Evolutionary conservation across 2,329 filamentous ascomycete genomes (phyloP).

Genomic region (Scopulariopsis brevicaulis): DNA sequence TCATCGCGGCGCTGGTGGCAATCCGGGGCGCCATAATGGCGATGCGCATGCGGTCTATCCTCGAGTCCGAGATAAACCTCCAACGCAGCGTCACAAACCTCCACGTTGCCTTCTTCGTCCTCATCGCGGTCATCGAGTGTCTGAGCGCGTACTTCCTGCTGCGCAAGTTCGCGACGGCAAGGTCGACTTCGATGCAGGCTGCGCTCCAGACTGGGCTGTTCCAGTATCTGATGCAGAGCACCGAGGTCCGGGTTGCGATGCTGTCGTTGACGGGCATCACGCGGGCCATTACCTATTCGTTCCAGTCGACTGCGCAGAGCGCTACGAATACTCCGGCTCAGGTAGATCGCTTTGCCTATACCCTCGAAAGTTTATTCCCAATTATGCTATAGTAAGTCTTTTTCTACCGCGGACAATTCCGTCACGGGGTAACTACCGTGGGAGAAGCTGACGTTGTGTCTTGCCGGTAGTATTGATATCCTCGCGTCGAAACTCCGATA

Average conservation of each 20-base stretch:
- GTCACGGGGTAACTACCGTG: no score
- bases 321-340: conserved; percentile 15
- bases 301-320: conserved; percentile 21
- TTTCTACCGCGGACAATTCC: no score
- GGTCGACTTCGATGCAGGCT: conserved; percentile 17
- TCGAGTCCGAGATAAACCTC: conserved; percentile 10
- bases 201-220: conserved; percentile 20
- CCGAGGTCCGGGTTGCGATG: conserved; percentile 24
- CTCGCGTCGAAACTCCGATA: background rate
- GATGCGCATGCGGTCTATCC: conserved; percentile 17
- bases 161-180: conserved; percentile 21
- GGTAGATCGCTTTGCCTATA: background rate
- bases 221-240: conserved; percentile 25
- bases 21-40: conserved; percentile 30
- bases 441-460: background rate
- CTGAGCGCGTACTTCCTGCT: conserved; percentile 26
- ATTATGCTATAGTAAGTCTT: background rate
- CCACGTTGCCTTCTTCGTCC: conserved; percentile 28
- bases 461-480: background rate
- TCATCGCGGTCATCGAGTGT: conserved; percentile 27
- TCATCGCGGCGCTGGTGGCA: conserved; percentile 37
- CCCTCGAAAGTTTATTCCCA: background rate
- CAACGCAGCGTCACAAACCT: conserved; percentile 22
- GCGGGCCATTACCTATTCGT: conserved; percentile 27
- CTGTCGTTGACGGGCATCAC: conserved; percentile 24